Conservation (phyloP, 2,329 filamentous ascomycete genomes). For the Ophiostoma tasmaniense region DNA sequence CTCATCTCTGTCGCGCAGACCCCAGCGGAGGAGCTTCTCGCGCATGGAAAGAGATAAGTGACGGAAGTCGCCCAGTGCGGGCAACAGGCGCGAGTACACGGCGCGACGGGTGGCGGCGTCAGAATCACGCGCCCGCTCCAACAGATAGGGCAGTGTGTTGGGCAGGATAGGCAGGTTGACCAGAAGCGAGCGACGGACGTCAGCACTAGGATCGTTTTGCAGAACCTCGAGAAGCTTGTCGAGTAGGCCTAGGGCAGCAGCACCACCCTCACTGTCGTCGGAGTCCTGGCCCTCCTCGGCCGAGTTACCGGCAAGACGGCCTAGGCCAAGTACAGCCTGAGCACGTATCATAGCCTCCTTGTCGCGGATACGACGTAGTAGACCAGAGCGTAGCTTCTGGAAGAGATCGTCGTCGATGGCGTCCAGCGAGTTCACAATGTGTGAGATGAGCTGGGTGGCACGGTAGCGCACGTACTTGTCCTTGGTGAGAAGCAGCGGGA, state of each 20-base stretch:
- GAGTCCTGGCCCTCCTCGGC: slow-evolving; percentile 61
- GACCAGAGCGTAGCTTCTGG: slow-evolving; percentile 65
- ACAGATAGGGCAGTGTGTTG: slow-evolving; percentile 71
- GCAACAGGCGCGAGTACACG: slow-evolving; percentile 78
- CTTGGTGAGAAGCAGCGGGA: slow-evolving; percentile 73
- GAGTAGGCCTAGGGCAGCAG: slow-evolving; percentile 59
- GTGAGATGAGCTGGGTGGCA: slow-evolving; percentile 79
- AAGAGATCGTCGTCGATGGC: slow-evolving; percentile 90
- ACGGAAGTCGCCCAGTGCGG: slow-evolving; percentile 85
- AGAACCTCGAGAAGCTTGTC: slow-evolving; percentile 80
- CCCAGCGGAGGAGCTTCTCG: slow-evolving; percentile 93
- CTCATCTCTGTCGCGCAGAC: slow-evolving; percentile 85
- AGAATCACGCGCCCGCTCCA: slow-evolving; percentile 84
- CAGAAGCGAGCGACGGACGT: slow-evolving; percentile 80
- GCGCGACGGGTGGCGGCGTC: slow-evolving; percentile 77
- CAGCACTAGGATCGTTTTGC: slow-evolving; percentile 88
- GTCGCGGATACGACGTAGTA: slow-evolving; percentile 81
- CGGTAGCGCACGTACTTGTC: slow-evolving; percentile 90
- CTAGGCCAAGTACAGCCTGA: slow-evolving; percentile 86
- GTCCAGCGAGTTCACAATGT: slow-evolving; percentile 86
- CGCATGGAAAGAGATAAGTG: slow-evolving; percentile 88
- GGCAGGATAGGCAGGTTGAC: slow-evolving; percentile 84
- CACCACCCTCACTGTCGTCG: slow-evolving; percentile 59
- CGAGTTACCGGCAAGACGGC: slow-evolving; percentile 70
- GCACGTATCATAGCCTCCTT: slow-evolving; percentile 89